Evolutionary conservation across 2,329 filamentous ascomycete species (phyloP), one percentile per base, ranked within the genome.

Genomic region (Monascus ruber): DNA sequence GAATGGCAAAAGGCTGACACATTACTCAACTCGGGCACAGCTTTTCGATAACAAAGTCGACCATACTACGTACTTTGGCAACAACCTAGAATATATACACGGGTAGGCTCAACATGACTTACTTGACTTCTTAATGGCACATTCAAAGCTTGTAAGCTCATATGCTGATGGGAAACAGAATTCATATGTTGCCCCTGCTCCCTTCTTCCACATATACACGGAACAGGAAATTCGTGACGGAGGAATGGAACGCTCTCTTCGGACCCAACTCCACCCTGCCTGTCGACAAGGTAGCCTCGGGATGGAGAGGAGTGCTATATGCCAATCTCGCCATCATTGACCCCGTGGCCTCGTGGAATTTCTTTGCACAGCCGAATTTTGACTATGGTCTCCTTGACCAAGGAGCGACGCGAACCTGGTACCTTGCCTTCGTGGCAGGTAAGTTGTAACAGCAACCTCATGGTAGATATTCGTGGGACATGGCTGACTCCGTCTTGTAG

Each of bases 21-120:
- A 6, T 10, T 29, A 29, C 10, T 10, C 10, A 6, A 29, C 28
- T 6, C 3, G 6, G 28, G 6, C 10, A 24, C 40, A 69, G 64
- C 58, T 94, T 6, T 96, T 95, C 53, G 89, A 96, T 64, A 95
- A 95, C 69, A 96, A 96, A 65, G 74, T 87, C 39, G 85, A 96
- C 59, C 86, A 95, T 62, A 82, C 83, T 3, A 95, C 89, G 1
- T 95, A 86, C 64, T 95, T 95, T 53, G 85, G 85, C 34, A 60
- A 67, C 37, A 76, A 80, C 41, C 72, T 77, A 8, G 81, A 89
- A 61, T 85, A 77, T 50, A 74, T 93, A 44, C 70, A 79, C 56
- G 76, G 73, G 65, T 67, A 53, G 39, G 55, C 6, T 24, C 24
- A 46, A 24, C 47, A 49, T 31, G 39, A 50, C 17, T 25, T 50